phyloP scores from a whole-genome alignment of 352 stramenopile genomes.

The Thraustotheca clavata region DNA sequence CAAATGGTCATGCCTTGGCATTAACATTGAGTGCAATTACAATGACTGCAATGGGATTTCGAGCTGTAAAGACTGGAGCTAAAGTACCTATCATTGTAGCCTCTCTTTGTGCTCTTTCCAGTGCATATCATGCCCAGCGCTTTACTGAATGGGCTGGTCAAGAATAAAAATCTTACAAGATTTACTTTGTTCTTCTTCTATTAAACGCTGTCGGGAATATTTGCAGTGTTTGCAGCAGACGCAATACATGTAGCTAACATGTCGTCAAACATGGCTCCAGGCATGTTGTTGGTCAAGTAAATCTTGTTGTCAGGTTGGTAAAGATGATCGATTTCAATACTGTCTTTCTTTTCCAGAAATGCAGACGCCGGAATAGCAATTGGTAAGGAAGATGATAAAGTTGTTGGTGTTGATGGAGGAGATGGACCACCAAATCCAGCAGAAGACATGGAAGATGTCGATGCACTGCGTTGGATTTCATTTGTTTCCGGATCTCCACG shows the following conservation, averaged over 20 bases:
- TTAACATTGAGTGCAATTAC: conserved; percentile 77
- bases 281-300: conserved; percentile 81
- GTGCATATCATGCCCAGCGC: conserved; percentile 73
- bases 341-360: conserved; percentile 4
- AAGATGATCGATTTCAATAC: conserved; percentile 20
- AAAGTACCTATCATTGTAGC: conserved; percentile 64
- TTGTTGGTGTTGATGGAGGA: conserved; percentile 9
- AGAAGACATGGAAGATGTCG: conserved; percentile 17
- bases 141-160: conserved; percentile 80
- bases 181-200: background rate
- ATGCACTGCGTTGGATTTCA: conserved; percentile 13
- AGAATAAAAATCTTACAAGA: conserved; percentile 32
- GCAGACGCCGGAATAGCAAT: background rate
- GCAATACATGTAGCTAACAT: conserved; percentile 80
- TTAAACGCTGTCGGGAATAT: conserved; percentile 17
- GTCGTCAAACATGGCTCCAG: conserved; percentile 82
- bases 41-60: conserved; percentile 77
- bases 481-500: conserved; percentile 13
- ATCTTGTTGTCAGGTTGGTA: conserved; percentile 43
- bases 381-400: background rate
- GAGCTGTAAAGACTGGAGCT: conserved; percentile 64
- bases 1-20: conserved; percentile 68
- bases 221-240: conserved; percentile 42
- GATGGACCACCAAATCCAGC: background rate
- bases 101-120: conserved; percentile 61